A percentile compares a stretch with the other conserved stretches of the same genome.
Conservation (phyloP, 2,329 filamentous ascomycete genomes). For the Sporothrix humicola region DNA sequence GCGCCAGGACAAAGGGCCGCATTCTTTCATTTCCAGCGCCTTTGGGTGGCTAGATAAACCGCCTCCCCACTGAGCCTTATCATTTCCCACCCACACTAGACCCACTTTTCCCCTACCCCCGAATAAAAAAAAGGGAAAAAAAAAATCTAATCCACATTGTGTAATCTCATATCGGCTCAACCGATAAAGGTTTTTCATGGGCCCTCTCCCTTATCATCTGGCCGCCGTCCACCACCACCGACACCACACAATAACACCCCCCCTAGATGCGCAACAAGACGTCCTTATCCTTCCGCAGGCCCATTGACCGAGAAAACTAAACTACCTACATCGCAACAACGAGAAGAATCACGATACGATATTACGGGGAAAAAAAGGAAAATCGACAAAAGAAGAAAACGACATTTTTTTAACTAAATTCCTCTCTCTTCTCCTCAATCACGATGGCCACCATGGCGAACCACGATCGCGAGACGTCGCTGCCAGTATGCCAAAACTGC, state of each 20-base stretch:
- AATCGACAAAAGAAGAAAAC: not conserved
- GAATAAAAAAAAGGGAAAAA: constrained; percentile 36
- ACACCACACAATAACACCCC: constrained; percentile 14
- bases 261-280: constrained; percentile 24
- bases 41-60: constrained; percentile 26
- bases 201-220: constrained; percentile 38
- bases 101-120: constrained; percentile 35
- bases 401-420: not conserved
- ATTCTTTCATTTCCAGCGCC: constrained; percentile 26
- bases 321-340: constrained; percentile 12
- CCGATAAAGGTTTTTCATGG: constrained; percentile 40
- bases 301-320: constrained; percentile 31
- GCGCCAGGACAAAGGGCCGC: constrained; percentile 19
- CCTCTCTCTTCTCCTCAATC: not conserved
- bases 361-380: not conserved
- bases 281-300: constrained; percentile 29
- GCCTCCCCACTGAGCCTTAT: constrained; percentile 36
- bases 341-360: not conserved
- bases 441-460: constrained; percentile 59
- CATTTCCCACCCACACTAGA: constrained; percentile 33
- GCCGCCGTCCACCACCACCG: constrained; percentile 33
- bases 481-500: constrained; percentile 98
- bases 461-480: constrained; percentile 65
- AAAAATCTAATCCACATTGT: constrained; percentile 33
- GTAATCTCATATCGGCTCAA: constrained; percentile 39